Base-by-base conservation (phyloP, 73 alveolate genomes). In the Paramecium bursaria region DNA sequence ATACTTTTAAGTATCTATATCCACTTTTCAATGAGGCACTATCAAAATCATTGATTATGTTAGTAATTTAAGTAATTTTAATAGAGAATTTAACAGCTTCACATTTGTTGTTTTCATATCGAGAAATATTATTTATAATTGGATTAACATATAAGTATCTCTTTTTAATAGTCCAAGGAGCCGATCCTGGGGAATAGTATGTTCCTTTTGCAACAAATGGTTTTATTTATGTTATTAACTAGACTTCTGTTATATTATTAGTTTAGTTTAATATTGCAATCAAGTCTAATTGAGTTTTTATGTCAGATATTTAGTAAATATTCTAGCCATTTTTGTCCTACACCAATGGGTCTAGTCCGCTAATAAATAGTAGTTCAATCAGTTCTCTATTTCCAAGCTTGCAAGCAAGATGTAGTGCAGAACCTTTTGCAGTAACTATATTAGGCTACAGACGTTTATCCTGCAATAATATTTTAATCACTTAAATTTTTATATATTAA, bases 181-280 rank as follows among this genome's bases (percentile, higher is more conserved):
- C 19, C 0, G 60, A 31, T 31, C 82, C 82, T 11, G 82, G 82
- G 6, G 82, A 35, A 19, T 9, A 67, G 44, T 33, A 67, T 3
- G 53, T 67, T 1, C 82, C 82, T 21, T 42, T 67, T 14, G 82
- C 82, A 7, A 67, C 22, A 42, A 67, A 67, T 39, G 82, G 82
- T 25, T 67, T 67, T 2, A 67, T 67, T 42, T 67, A 5, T 3
- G 82, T 39, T 11, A 67, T 25, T 4, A 67, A 42, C 44, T 67
- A 42, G 23, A 35, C 22, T 67, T 67, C 82, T 39, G 53, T 31
- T 10, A 67, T 57, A 11, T 31, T 39, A 9, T 22, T 25, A 35
- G 44, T 33, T 33, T 67, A 39, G 21, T 67, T 67, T 25, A 42
- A 14, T 4, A 35, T 11, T 0, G 57, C 60, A 21, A 67, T 39